Base-by-base conservation (phyloP, 2,329 filamentous ascomycete species). In the Fusarium coffeatum region DNA sequence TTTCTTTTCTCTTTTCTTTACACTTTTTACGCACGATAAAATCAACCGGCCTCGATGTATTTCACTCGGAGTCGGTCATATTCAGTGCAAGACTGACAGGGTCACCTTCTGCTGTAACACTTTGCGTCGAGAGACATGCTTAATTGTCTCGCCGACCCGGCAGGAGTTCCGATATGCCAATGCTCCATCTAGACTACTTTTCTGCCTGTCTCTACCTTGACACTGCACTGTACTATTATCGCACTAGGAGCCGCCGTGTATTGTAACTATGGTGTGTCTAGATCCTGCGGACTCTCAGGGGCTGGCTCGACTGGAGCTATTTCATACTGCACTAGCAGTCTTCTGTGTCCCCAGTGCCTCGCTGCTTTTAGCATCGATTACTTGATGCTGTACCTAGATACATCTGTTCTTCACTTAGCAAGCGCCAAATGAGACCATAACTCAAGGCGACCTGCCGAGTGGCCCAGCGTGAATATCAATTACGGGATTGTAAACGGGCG, bases 21-120 rank as follows among this genome's bases (percentile, higher is more conserved):
- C 80, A 87, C 85, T 81, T 82, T 75, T 78, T 79, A 74, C 59
- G 86, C 86, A 88, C 85, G 81, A 87, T 83, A 84, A 88, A 86
- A 88, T 88, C 86, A 88, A 88, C 85, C 85, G 84, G 80, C 81
- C 76, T 80, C 76, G 78, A 86, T 74, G 82, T 79, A 77, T 60
- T 80, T 78, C 43, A 87, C 83, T 86, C 81, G 76, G 79, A 82
- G 76, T 82, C 83, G 86, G 86, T 88, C 86, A 88, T 86, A 88
- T 87, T 86, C 86, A 80, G 84, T 87, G 86, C 86, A 76, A 88
- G 85, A 88, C 64, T 64, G 82, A 86, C 68, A 75, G 78, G 73
- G 62, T 68, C 63, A 67, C 72, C 66, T 72, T 67, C 64, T 74
- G 73, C 67, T 70, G 64, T 68, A 59, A 56, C 69, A 64, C 54